Evolutionary conservation across 2,329 filamentous ascomycete genomes (phyloP), one percentile per base, ranked within the genome.

Genomic region (Chalaropsis thielavioides): DNA sequence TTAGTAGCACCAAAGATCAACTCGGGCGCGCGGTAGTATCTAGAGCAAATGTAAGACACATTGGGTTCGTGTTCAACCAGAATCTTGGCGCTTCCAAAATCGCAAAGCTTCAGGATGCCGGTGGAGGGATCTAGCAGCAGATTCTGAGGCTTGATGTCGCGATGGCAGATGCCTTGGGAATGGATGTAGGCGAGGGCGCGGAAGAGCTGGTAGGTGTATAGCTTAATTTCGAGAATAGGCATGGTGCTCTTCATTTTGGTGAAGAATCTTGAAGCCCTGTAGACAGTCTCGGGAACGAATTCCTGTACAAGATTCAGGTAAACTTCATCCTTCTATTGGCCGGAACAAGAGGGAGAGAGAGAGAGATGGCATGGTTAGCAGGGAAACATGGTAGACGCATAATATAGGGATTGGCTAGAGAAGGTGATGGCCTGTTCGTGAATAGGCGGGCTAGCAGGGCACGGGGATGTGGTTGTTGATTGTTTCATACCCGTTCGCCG

Each of bases 211-310:
- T 99, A 99, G 75, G 92, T 99, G 81, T 97, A 99, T 68, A 99
- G 87, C 81, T 99, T 99, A 74, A 97, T 91, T 77, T 99, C 94
- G 71, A 99, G 84, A 71, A 92, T 96, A 17, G 94, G 94, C 94
- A 99, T 99, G 63, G 92, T 96, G 6, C 92, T 95, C 85, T 97
- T 99, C 87, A 97, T 88, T 81, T 99, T 99, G 83, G 95, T 97
- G 83, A 99, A 99, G 79, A 96, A 97, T 72, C 94, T 87, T 69
- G 94, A 97, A 54, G 94, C 94, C 73, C 94, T 87, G 77, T 99
- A 99, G 62, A 99, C 94, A 13, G 94, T 99, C 80, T 99, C 94
- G 62, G 94, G 94, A 61, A 99, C 94, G 72, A 91, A 99, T 75
- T 99, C 94, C 75, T 97, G 90, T 63, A 99, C 92, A 68, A 99